Evolutionary conservation across 2,329 filamentous ascomycete genomes (phyloP).

Genomic region (Hypoxylon sp.): DNA sequence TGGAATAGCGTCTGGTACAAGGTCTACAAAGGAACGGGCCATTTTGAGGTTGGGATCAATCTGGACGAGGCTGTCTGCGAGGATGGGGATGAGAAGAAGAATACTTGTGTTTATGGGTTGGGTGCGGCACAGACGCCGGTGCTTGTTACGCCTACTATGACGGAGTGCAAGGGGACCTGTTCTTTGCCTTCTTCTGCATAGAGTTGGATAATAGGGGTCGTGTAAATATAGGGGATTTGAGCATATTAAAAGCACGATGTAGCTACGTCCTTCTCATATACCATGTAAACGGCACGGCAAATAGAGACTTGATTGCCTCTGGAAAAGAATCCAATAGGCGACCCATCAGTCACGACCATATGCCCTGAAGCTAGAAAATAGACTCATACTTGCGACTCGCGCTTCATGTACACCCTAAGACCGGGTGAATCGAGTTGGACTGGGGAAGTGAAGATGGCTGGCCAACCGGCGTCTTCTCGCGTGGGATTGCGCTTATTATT

Average conservation of each 20-base stretch:
- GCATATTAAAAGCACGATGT: too few relatives aligned
- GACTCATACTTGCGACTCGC: too few relatives aligned
- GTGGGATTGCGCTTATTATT: constrained; percentile 4
- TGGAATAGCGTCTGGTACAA: constrained; percentile 17
- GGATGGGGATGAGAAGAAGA: neutral
- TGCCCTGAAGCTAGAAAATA: too few relatives aligned
- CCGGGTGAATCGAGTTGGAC: neutral
- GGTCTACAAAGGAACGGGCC: constrained; percentile 22
- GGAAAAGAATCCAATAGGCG: too few relatives aligned
- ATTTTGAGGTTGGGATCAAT: constrained; percentile 16
- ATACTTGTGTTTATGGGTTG: constrained; percentile 11
- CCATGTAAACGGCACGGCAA: too few relatives aligned
- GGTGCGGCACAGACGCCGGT: neutral
- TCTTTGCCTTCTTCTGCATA: neutral
- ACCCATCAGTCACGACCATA: too few relatives aligned
- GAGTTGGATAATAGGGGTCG: neutral
- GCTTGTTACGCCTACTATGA: constrained; percentile 12
- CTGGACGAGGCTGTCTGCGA: constrained; percentile 1
- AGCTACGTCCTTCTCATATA: too few relatives aligned
- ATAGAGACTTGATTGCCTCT: too few relatives aligned
- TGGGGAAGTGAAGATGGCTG: neutral
- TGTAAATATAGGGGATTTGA: too few relatives aligned
- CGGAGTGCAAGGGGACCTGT: constrained; percentile 25
- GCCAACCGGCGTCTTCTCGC: neutral
- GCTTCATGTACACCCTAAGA: too few relatives aligned